Base-by-base conservation (phyloP, 2,329 filamentous ascomycete genomes). In the Dothistroma septosporum region DNA sequence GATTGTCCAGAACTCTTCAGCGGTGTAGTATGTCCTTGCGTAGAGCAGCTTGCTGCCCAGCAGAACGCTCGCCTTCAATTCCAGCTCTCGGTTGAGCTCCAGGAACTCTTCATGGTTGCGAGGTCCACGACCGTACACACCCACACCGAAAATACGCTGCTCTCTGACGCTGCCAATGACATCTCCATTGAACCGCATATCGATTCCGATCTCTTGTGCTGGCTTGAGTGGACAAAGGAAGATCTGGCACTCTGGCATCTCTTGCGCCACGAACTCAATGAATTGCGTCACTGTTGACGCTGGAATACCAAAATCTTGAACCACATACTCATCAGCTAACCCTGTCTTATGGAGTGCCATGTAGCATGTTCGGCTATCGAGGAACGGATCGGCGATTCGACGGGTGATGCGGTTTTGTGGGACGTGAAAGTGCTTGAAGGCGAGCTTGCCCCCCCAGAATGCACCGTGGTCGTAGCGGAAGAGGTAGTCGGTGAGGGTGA, bases 1-100 rank as follows among this genome's bases (percentile, higher is more conserved):
- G 57, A 83, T 79, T 10, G 76, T 72, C 87, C 87, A 89, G 70
- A 90, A 90, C 64, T 90, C 87, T 0, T 83, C 80, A 69, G 87
- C 83, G 2, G 80, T 83, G 71, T 88, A 88, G 73, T 86, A 89
- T 0, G 85, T 84, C 60, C 89, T 86, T 0, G 86, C 86, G 64
- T 90, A 90, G 1, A 90, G 75, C 78, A 85, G 88, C 74, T 89
- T 89, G 77, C 85, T 86, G 6, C 87, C 87, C 2, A 82, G 79
- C 7, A 87, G 77, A 28, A 83, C 80, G 9, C 79, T 78, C 0
- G 89, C 78, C 58, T 82, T 84, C 9, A 77, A 74, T 73, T 90
- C 87, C 0, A 90, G 76, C 0, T 78, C 78, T 0, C 85, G 80
- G 71, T 90, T 90, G 54, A 79, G 76, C 0, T 69, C 66, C 9